Percentiles rank a stretch among this genome's conserved stretches.
Conservation (phyloP, 78 protist species). For the Monosiga brevicollis region DNA sequence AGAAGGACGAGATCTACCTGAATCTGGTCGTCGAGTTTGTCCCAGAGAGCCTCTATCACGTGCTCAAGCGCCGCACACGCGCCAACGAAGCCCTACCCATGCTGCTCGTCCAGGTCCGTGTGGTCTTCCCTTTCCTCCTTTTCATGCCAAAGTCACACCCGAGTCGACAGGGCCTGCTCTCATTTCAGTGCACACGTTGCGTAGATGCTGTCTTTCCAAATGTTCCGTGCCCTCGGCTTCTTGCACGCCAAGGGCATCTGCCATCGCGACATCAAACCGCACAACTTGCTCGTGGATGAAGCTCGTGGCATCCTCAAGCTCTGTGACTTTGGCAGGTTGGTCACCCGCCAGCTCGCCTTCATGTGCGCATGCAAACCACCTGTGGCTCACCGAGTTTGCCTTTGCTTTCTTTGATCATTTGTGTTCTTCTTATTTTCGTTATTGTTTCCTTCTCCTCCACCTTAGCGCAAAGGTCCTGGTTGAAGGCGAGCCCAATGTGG, state of each 20-base stretch:
- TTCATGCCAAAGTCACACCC: slow-evolving; percentile 82
- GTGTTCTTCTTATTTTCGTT: too few species aligned
- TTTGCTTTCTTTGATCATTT: too few species aligned
- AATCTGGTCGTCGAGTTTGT: slow-evolving; percentile 96
- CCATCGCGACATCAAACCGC: slow-evolving; percentile 88
- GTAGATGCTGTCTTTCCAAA: slow-evolving; percentile 83
- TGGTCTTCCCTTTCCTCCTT: slow-evolving; percentile 70
- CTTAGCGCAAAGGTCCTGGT: too few species aligned
- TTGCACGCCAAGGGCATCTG: slow-evolving; percentile 69
- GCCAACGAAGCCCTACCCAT: too few species aligned
- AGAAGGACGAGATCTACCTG: slow-evolving; percentile 93
- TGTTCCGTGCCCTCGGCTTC: slow-evolving; percentile 76
- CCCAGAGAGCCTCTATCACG: slow-evolving; percentile 93
- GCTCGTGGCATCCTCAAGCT: slow-evolving; percentile 75
- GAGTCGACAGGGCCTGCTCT: too few species aligned
- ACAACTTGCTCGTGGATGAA: slow-evolving; percentile 77
- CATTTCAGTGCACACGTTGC: too few species aligned
- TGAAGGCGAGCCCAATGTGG: slow-evolving; percentile 95
- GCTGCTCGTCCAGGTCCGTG: too few species aligned
- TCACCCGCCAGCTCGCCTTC: too few species aligned
- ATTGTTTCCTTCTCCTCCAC: too few species aligned
- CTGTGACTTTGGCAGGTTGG: slow-evolving; percentile 98
- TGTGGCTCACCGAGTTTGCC: too few species aligned
- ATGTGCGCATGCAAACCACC: too few species aligned
- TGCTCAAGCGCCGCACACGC: slow-evolving; percentile 59